Conservation (phyloP, 75 land plant species). For the Pseudotsuga menziesii region DNA sequence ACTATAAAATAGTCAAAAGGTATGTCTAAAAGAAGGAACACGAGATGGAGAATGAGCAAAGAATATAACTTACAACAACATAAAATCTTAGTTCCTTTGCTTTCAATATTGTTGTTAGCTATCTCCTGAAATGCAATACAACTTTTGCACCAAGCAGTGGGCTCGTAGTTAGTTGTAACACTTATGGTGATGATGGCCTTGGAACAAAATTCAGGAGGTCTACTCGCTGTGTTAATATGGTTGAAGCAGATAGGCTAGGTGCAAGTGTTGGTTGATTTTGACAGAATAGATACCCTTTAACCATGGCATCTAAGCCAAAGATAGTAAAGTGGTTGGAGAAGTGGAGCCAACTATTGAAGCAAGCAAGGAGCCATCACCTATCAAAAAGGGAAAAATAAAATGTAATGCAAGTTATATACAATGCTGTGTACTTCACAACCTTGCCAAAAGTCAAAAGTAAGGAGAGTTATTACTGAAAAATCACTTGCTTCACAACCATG, state of each 20-base stretch:
- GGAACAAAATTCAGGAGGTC: too few species aligned
- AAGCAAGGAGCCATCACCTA: not conserved
- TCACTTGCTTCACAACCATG: not conserved
- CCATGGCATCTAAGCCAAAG: too few species aligned
- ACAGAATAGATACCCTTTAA: too few species aligned
- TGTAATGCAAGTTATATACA: not conserved
- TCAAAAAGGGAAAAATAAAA: conserved; percentile 2
- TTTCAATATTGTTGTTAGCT: not conserved
- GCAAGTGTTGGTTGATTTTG: too few species aligned
- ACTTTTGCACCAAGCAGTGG: not conserved
- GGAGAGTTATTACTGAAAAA: not conserved
- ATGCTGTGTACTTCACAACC: not conserved
- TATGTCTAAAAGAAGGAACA: not conserved
- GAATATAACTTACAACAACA: not conserved
- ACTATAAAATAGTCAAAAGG: not conserved
- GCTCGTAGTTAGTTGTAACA: too few species aligned
- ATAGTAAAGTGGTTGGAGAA: too few species aligned
- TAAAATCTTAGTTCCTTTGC: not conserved
- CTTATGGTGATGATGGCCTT: too few species aligned
- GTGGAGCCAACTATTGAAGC: not conserved
- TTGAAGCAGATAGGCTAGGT: too few species aligned
- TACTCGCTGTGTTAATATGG: too few species aligned
- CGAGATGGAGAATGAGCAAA: not conserved
- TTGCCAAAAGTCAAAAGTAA: not conserved
- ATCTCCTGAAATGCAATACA: not conserved